Base-by-base conservation (phyloP, 768 basidiomycete genomes). In the Ramaria sp. region DNA sequence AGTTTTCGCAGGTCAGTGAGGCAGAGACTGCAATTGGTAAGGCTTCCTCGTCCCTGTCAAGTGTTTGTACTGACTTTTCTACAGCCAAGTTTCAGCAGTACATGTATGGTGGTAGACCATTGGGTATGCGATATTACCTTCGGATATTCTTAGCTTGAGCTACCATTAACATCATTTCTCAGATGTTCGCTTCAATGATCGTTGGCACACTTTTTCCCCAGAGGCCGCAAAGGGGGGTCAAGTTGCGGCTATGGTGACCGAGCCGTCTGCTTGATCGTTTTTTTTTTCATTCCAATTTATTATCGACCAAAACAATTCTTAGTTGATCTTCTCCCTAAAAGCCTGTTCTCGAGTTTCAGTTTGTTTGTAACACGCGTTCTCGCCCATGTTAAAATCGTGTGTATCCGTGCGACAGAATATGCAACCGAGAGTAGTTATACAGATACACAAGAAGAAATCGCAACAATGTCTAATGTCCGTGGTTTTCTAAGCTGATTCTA, bases 131-230 rank as follows among this genome's bases (percentile, higher is more conserved):
- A 43, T 22, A 48, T 16, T 36, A 10, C 34, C 25, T 52, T 30
- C n/a, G n/a, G n/a, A 37, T 37, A 13, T 8, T 34, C 32, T 12
- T 44, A 18, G 13, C n/a, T n/a, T n/a, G 8, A 27, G 32, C 16
- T 28, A 37, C 49, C 5, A 51, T 15, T 13, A 16, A 57, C 51
- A 49, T 22, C 42, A n/a, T 6, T 32, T 58, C 36, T 0, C 60
- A 85, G 92, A 94, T 63, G 93, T 96, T 34, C 83, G 88, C 59
- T 95, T 91, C 79, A 96, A 95, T 66, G 89, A 92, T 63, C 82
- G 91, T 60, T 92, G 89, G 90, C 93, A 96, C 66, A 88, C 88
- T 0, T 96, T 95, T 68, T 78, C 91, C 3, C 85, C 88, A 0
- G 81, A 83, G 13, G 85, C 93, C 37, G 92, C 91, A 0, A 92